Evolutionary conservation across 768 basidiomycete genomes (phyloP), one percentile per base, ranked within the genome.

Genomic region (Phanerochaete sordida): DNA sequence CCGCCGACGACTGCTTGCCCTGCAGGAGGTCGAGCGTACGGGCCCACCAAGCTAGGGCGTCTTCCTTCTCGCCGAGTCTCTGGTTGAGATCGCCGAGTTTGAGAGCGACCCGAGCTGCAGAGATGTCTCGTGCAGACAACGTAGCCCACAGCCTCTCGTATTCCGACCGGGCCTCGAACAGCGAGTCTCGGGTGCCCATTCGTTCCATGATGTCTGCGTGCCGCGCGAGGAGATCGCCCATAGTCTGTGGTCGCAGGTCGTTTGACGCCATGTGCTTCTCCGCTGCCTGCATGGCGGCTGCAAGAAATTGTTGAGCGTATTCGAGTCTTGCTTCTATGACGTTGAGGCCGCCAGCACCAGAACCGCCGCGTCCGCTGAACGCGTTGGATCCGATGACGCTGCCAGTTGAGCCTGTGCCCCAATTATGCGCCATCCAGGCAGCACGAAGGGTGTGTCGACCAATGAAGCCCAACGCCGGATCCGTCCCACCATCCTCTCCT

Each of bases 401-500:
- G 4, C 71, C 71, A 43, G 66, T 72, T 21, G 75, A 71, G 7
- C 81, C 81, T 11, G 76, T 74, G 19, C 83, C 84, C 86, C 88
- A 88, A 62, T 87, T 76, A 59, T 83, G 79, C 0, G 84, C 82
- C 73, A 87, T 84, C 88, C 89, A 92, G 13, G 90, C 87, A 30
- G 81, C 79, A 33, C 90, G 84, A 0, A 88, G 72, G 44, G 81
- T 78, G 68, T 87, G 84, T 27, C 87, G 75, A 23, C 79, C 87
- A 65, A 74, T 76, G 67, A 82, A 78, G 2, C 88, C 86, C 9
- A 91, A 73, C n/a, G 74, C 81, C 3, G 86, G 79, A 69, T 91
- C 88, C n/a, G 90, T 91, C 49, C 90, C 90, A 5, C 85, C 86
- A 31, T 39, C 49, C 16, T 61, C 59, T 27, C 75, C 60, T 64